Base-by-base conservation (phyloP, 768 basidiomycete genomes). In the Boletellus ananas region DNA sequence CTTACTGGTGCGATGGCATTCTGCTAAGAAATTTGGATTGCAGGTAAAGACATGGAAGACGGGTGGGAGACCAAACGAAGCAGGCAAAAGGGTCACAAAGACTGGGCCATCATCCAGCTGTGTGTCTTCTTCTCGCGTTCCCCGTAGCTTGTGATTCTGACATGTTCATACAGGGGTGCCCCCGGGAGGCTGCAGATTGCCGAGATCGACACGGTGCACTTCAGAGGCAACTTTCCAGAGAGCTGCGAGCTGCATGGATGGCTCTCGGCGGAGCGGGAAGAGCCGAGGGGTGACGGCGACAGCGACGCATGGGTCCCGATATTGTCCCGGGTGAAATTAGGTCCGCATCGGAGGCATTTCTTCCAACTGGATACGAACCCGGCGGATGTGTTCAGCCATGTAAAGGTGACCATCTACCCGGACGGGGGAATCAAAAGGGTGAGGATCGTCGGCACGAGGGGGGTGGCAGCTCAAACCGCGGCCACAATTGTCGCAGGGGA, bases 11-110 rank as follows among this genome's bases (percentile, higher is more conserved):
- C 31, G 16, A 14, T 20, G 21, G 10, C 1, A 33, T n/a, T 17
- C 48, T 38, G 45, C 46, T 29, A 6, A 40, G 17, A 45, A 4
- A 48, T 31, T 52, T 42, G 36, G 21, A 17, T 34, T 23, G 25
- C 44, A 80, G 79, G 90, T 23, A 85, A 84, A 63, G 87, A 95
- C 60, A 99, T 99, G 93, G 84, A 94, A 5, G 94, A 96, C 63
- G 96, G 96, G 4, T 99, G 96, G 96, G 96, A 99, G 71, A 98
- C 95, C 3, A 92, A 88, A 65, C 78, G 96, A 53, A 94, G 88
- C 61, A 77, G 90, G 46, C 74, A 72, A 37, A 78, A 78, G 47
- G 91, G 79, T 34, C 93, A 94, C 69, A 89, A 83, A 41, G 94
- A 98, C 60, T 97, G 92, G 90, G 90, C 80, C 5, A 79, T 97